phyloP scores from a whole-genome alignment of 768 basidiomycete species.

The Lactarius evosmus region DNA sequence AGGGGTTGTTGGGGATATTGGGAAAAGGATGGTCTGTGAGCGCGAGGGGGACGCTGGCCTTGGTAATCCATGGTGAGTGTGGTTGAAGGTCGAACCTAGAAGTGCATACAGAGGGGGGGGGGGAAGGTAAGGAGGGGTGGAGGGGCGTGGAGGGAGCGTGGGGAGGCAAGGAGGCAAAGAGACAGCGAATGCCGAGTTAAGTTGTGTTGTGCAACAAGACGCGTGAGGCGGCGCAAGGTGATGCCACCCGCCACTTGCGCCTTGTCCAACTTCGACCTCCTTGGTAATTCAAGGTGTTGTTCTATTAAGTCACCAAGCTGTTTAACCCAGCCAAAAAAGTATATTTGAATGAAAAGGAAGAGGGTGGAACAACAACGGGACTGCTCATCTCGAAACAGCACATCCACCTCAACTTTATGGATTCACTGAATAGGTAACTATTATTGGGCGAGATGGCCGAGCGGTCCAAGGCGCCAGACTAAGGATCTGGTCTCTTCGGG shows the following conservation, averaged over 20 bases:
- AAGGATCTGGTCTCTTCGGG: conserved; percentile 53
- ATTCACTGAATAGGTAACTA: too few relatives aligned
- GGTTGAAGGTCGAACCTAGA: conserved; percentile 4
- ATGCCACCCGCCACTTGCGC: too few relatives aligned
- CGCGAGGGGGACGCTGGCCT: conserved; percentile 39
- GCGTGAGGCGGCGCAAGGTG: neutral
- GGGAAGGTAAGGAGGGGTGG: conserved; percentile 27
- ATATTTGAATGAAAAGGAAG: neutral
- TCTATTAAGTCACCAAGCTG: neutral
- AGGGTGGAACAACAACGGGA: neutral
- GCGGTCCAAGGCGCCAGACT: conserved; percentile 89
- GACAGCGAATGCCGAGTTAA: conserved; percentile 5
- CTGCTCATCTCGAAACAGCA: neutral
- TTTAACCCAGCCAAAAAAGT: neutral
- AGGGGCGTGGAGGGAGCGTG: conserved; percentile 26
- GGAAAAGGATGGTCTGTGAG: conserved; percentile 33
- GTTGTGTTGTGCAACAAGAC: conserved; percentile 3
- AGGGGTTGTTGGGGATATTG: conserved; percentile 30
- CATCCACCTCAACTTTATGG: neutral
- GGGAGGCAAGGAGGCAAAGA: conserved; percentile 16
- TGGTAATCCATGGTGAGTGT: conserved; percentile 34
- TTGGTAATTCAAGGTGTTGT: neutral
- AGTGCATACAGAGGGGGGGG: conserved; percentile 21
- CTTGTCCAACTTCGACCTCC: neutral
- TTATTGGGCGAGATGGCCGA: conserved; percentile 63